phyloP scores from a whole-genome alignment of 2,329 filamentous ascomycete genomes.

The Chaetomiaceae sp. region DNA sequence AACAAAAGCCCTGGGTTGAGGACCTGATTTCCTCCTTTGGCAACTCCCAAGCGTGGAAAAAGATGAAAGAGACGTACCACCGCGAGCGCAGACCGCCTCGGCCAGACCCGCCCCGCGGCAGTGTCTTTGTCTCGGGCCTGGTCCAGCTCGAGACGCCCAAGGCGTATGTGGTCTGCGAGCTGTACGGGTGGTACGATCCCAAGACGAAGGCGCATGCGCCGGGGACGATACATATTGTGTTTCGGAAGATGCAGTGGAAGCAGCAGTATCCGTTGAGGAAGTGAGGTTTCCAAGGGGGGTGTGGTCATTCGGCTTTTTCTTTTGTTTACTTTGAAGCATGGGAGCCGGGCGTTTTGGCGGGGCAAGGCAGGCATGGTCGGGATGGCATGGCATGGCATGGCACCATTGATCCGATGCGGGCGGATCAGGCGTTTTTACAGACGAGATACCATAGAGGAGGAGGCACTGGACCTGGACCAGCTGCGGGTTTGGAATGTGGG shows the following conservation, averaged over 20 bases:
- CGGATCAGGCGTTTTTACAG: neutral
- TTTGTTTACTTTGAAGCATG: neutral
- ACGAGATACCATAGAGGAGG: slow-evolving; percentile 13
- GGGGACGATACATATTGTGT: neutral
- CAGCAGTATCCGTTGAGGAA: neutral
- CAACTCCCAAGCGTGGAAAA: slow-evolving; percentile 33
- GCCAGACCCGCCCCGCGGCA: slow-evolving; percentile 46
- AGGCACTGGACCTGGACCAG: neutral
- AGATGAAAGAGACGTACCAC: slow-evolving; percentile 35
- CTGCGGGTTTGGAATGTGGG: neutral
- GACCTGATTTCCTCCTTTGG: slow-evolving; percentile 26
- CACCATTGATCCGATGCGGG: neutral
- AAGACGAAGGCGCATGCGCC: slow-evolving; percentile 38
- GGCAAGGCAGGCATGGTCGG: neutral
- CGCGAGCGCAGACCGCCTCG: slow-evolving; percentile 45
- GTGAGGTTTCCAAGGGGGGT: no score
- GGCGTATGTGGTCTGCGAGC: slow-evolving; percentile 47
- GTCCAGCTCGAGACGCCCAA: slow-evolving; percentile 48
- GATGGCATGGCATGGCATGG: no score
- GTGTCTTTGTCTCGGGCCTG: slow-evolving; percentile 49
- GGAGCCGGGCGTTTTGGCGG: slow-evolving; percentile 4
- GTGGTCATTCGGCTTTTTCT: no score
- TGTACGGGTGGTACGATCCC: slow-evolving; percentile 52
- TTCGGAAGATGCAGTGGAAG: neutral
- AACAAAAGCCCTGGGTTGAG: slow-evolving; percentile 22